Base-by-base conservation (phyloP, 768 basidiomycete species). In the Lactarius tabidus region DNA sequence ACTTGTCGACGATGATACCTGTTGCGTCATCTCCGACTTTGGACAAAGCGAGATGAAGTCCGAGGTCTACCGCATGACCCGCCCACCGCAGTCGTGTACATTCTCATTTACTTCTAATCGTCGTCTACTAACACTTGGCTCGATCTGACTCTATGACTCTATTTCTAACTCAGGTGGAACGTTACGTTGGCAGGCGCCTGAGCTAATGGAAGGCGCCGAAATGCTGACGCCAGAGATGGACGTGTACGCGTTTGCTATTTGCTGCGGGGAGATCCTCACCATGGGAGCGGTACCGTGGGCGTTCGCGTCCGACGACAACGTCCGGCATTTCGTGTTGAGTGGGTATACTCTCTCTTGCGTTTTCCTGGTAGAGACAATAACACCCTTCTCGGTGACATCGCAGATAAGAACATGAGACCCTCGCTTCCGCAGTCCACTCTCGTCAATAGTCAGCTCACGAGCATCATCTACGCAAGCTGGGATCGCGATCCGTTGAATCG, bases 1-100 rank as follows among this genome's bases (percentile, higher is more conserved):
- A 18, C 82, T 94, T 2, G 84, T 95, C 17, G 84, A 88, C 68
- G 85, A 90, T 65, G 74, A 79, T 1, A 79, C 82, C 2, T n/a
- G n/a, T n/a, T n/a, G n/a, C n/a, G n/a, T n/a, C n/a, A n/a, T n/a
- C n/a, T n/a, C n/a, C n/a, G n/a, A 82, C 77, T 54, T 93, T 90
- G 64, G 80, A 92, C 45, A 85, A 73, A 88, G 84, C 69, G 87
- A 90, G 74, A 85, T 93, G 79, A 90, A 86, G 75, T 83, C 80
- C 17, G 89, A 93, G 72, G 85, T 83, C 5, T 85, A 80, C 69
- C 79, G 83, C 38, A 77, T 89, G 2, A 88, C 83, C 61, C 85
- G 84, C 12, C 77, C 77, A 35, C 69, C 72, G 6, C 45, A 70
- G 6, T 73, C 75, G 23, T 75, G 76, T 75, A 64, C 7, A 73